These are phyloP conservation scores for Penicillium rolfsii DNA, from an alignment of 2,329 filamentous ascomycete genomes.

Conservation along the genomic window DNA sequence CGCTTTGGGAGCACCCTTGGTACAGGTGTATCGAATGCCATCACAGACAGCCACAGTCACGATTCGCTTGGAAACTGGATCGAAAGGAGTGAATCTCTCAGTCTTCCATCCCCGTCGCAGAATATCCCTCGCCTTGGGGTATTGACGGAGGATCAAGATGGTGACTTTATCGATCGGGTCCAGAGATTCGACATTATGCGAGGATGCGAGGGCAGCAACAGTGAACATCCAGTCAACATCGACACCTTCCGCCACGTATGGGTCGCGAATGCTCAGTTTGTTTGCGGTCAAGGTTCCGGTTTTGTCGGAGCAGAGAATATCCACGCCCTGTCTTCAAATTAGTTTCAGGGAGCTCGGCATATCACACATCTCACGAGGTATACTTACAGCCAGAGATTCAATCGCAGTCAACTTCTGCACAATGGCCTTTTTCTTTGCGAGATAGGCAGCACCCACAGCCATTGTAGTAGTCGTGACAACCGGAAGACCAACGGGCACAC, in stretches of 20 bases:
- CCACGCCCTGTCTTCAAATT: slow-evolving; percentile 58
- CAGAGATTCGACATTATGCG: slow-evolving; percentile 76
- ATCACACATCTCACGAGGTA: not conserved
- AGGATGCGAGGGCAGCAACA: slow-evolving; percentile 74
- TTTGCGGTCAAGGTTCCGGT: slow-evolving; percentile 68
- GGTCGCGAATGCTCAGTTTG: slow-evolving; percentile 75
- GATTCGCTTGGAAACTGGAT: slow-evolving; percentile 79
- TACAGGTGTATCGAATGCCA: slow-evolving; percentile 71
- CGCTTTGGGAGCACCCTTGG: slow-evolving; percentile 77
- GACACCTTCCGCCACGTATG: slow-evolving; percentile 74
- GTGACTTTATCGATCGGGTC: slow-evolving; percentile 82
- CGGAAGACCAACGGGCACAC: slow-evolving; percentile 79
- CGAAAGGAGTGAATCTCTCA: slow-evolving; percentile 71
- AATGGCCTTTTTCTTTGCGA: slow-evolving; percentile 77
- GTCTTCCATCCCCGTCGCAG: slow-evolving; percentile 74
- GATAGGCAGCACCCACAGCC: slow-evolving; percentile 75
- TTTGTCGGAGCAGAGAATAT: slow-evolving; percentile 81
- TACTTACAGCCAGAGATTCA: slow-evolving; percentile 67
- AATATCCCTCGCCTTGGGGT: slow-evolving; percentile 75
- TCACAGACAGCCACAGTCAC: slow-evolving; percentile 70
- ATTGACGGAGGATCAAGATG: slow-evolving; percentile 72
- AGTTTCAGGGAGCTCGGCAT: not conserved
- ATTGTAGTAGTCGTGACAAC: slow-evolving; percentile 78
- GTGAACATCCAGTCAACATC: slow-evolving; percentile 86
- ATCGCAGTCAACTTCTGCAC: slow-evolving; percentile 80